phyloP scores from a whole-genome alignment of 2,329 filamentous ascomycete genomes.

The Arthroderma uncinatum region DNA sequence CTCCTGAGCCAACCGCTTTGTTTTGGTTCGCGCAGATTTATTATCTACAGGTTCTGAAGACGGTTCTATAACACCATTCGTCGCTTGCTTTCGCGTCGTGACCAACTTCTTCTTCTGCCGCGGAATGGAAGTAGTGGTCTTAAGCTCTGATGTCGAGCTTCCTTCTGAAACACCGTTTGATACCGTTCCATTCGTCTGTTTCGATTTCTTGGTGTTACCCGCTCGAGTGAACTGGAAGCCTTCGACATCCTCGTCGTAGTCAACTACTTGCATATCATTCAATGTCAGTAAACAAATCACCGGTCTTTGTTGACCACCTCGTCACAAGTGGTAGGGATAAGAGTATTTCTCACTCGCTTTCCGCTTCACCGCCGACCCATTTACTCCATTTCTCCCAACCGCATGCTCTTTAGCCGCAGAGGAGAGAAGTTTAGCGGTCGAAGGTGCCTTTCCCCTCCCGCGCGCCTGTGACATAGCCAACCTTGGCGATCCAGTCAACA shows the following conservation, averaged over 20 bases:
- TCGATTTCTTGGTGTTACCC: constrained; percentile 12
- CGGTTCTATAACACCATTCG: not conserved
- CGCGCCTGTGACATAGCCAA: constrained; percentile 13
- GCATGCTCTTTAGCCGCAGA: constrained; percentile 2
- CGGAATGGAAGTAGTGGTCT: not conserved
- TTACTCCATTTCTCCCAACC: constrained; percentile 12
- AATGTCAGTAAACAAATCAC: constrained; percentile 8
- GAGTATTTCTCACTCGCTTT: constrained; percentile 33
- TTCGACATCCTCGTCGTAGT: constrained; percentile 63
- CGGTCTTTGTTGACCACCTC: not conserved
- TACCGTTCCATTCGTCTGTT: constrained; percentile 16
- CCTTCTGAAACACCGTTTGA: constrained; percentile 15
- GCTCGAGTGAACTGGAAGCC: constrained; percentile 65
- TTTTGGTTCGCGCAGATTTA: not conserved
- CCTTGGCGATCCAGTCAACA: not conserved
- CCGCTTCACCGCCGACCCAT: constrained; percentile 27
- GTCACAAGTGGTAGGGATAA: not conserved
- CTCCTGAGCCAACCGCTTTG: not conserved
- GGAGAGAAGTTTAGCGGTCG: constrained; percentile 6
- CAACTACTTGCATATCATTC: constrained; percentile 20
- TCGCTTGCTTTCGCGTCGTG: not conserved
- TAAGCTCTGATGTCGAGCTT: not conserved
- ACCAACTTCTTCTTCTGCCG: not conserved
- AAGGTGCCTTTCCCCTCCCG: constrained; percentile 8
- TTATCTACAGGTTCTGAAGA: not conserved